Evolutionary conservation across 1,139 yeast genomes (phyloP).

Genomic region (Yamadazyma buinensis): DNA sequence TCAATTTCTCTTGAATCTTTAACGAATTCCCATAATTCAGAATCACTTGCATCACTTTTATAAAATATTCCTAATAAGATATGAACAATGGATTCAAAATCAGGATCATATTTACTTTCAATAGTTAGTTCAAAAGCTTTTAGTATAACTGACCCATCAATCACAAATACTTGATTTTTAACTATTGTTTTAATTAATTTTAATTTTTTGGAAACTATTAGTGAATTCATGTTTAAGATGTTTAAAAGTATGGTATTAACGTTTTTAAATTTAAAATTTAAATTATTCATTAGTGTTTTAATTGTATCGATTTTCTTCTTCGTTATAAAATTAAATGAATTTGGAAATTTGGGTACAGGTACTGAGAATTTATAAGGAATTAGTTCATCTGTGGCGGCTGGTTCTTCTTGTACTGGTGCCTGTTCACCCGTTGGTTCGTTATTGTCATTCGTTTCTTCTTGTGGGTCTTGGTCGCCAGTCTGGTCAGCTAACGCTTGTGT

Average conservation of each 20-base stretch:
- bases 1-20: slow-evolving; percentile 10
- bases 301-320: slow-evolving; percentile 14
- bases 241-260: slow-evolving; percentile 7
- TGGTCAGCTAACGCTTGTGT: slow-evolving; percentile 7
- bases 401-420: not conserved
- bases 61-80: slow-evolving; percentile 9
- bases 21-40: slow-evolving; percentile 12
- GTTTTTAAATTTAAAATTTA: slow-evolving; percentile 13
- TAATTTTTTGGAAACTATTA: slow-evolving; percentile 1
- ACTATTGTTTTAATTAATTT: slow-evolving; percentile 2
- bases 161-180: slow-evolving; percentile 5
- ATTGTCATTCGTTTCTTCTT: not conserved
- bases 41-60: slow-evolving; percentile 7
- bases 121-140: slow-evolving; percentile 8
- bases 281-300: slow-evolving; percentile 10
- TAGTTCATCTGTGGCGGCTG: too few relatives aligned
- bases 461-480: not conserved
- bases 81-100: slow-evolving; percentile 11
- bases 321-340: slow-evolving; percentile 4
- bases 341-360: slow-evolving; percentile 6
- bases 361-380: slow-evolving; percentile 3
- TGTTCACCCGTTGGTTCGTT: not conserved
- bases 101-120: slow-evolving; percentile 6
- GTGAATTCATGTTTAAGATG: too few relatives aligned
- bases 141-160: slow-evolving; percentile 3